phyloP scores from a whole-genome alignment of 768 basidiomycete species.

The Coprinellus aureogranulatus region DNA sequence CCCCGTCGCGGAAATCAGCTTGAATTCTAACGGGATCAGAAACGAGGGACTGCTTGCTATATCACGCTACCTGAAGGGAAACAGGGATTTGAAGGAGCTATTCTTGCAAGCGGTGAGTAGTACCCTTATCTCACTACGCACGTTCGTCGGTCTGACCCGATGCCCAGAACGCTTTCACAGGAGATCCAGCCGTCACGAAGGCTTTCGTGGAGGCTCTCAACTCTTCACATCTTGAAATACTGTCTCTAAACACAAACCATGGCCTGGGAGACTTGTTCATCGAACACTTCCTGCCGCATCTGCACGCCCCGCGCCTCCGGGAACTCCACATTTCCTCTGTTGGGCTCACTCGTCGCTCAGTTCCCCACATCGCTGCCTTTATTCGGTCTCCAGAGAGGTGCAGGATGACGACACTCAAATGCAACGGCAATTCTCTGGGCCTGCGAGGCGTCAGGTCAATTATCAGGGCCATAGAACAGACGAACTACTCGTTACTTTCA shows the following conservation, averaged over 20 bases:
- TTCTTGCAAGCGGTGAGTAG: conserved; percentile 57
- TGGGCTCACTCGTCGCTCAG: conserved; percentile 41
- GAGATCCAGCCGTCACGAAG: conserved; percentile 34
- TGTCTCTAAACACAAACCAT: conserved; percentile 52
- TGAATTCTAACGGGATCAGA: conserved; percentile 58
- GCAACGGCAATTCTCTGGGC: conserved; percentile 49
- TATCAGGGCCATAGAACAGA: conserved; percentile 39
- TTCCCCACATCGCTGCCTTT: conserved; percentile 45
- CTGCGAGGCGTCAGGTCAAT: conserved; percentile 43
- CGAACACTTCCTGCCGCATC: conserved; percentile 44
- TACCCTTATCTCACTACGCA: background rate
- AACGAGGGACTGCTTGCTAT: conserved; percentile 56
- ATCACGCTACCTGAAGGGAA: conserved; percentile 46
- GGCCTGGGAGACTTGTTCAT: conserved; percentile 51
- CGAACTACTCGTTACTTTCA: conserved; percentile 47
- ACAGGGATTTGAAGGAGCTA: conserved; percentile 44
- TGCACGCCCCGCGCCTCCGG: conserved; percentile 47
- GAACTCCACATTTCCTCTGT: conserved; percentile 57
- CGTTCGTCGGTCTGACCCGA: background rate
- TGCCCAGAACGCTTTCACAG: conserved; percentile 20
- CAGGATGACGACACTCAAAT: background rate
- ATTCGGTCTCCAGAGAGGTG: conserved; percentile 23
- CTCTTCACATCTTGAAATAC: conserved; percentile 46
- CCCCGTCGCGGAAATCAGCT: conserved; percentile 50
- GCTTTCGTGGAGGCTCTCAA: conserved; percentile 52